These are phyloP conservation scores for Cryptococcus amylolentus DNA, from an alignment of 1,284 basidiomycete genomes.

Conservation along the genomic window DNA sequence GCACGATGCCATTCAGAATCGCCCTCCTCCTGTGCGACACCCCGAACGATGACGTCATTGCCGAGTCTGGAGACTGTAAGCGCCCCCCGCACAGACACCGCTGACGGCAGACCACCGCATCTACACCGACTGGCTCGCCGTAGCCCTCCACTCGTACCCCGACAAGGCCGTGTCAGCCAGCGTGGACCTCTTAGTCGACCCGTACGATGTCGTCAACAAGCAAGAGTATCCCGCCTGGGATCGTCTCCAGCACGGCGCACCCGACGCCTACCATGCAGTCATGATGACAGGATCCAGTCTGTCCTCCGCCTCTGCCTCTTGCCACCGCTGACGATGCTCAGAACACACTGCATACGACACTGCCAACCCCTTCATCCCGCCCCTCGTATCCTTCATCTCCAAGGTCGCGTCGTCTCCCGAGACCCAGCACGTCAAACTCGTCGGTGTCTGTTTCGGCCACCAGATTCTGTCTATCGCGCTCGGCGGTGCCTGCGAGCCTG, in stretches of 20 bases:
- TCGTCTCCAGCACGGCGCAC: constrained; percentile 41
- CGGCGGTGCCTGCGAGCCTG: constrained; percentile 49
- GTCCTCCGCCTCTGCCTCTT: constrained; percentile 15
- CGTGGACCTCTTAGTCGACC: constrained; percentile 49
- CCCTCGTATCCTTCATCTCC: constrained; percentile 37
- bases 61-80: constrained; percentile 45
- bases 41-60: constrained; percentile 43
- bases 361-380: constrained; percentile 30
- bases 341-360: constrained; percentile 44
- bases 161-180: constrained; percentile 21
- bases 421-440: constrained; percentile 36
- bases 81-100: neutral
- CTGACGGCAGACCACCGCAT: constrained; percentile 44
- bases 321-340: constrained; percentile 8
- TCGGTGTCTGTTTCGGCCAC: constrained; percentile 56
- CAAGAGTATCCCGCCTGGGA: constrained; percentile 50
- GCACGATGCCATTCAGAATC: constrained; percentile 33
- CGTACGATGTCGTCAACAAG: constrained; percentile 53
- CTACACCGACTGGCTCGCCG: constrained; percentile 46
- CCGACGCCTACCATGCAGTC: constrained; percentile 49
- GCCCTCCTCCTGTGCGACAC: constrained; percentile 49
- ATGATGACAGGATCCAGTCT: constrained; percentile 55
- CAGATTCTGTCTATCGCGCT: constrained; percentile 55
- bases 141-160: constrained; percentile 36
- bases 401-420: constrained; percentile 24